Evolutionary conservation across 202 grass and related monocot species (phyloP).

Genomic region (Brachypodium distachyon): DNA sequence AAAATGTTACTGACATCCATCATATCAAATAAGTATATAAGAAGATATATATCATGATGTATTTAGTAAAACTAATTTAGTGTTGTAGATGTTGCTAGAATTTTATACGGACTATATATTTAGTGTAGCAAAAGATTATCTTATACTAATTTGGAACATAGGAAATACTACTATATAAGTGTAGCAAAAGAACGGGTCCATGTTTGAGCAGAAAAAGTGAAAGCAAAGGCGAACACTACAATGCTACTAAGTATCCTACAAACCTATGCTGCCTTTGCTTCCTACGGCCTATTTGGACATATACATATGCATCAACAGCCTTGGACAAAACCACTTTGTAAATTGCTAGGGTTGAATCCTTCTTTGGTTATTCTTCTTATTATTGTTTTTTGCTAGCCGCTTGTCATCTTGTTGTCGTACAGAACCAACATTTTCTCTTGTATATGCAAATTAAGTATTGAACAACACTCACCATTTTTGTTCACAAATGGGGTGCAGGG

Average conservation of each 20-base stretch:
- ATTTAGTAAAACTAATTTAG: too few species aligned
- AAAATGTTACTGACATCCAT: too few species aligned
- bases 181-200: not conserved
- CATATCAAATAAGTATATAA: too few species aligned
- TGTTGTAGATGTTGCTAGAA: too few species aligned
- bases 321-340: not conserved
- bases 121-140: too few species aligned
- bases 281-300: conserved; percentile 8
- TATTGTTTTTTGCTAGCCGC: not conserved
- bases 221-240: not conserved
- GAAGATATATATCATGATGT: too few species aligned
- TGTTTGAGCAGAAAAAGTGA: too few species aligned
- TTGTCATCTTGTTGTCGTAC: not conserved
- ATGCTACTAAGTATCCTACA: not conserved
- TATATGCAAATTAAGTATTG: not conserved
- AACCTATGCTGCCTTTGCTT: conserved; percentile 20
- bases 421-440: not conserved
- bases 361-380: not conserved
- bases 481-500: conserved; percentile 7
- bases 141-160: too few species aligned
- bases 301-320: not conserved
- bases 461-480: not conserved
- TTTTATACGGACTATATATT: too few species aligned
- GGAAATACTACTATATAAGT: too few species aligned
- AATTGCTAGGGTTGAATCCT: not conserved